phyloP scores from a whole-genome alignment of 2,329 filamentous ascomycete species.

The Fusarium guadeloupense region DNA sequence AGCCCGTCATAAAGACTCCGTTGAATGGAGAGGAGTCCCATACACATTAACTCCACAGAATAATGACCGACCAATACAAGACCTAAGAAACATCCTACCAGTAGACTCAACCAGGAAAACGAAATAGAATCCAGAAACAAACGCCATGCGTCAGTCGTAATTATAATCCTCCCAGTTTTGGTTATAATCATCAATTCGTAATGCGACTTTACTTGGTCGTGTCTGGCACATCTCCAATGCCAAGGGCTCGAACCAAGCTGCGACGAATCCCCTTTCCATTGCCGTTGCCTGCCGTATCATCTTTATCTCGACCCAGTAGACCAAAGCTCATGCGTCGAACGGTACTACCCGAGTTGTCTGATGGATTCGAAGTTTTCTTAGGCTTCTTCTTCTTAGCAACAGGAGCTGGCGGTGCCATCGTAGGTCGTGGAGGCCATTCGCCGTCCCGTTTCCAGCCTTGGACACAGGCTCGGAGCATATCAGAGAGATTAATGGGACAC shows the following conservation, averaged over 20 bases:
- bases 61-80: slow-evolving; percentile 9
- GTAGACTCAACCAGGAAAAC: slow-evolving; percentile 12
- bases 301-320: slow-evolving; percentile 54
- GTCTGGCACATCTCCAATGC: slow-evolving; percentile 48
- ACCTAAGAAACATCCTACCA: slow-evolving; percentile 8
- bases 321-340: slow-evolving; percentile 59
- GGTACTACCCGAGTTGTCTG: slow-evolving; percentile 43
- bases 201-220: slow-evolving; percentile 16
- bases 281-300: slow-evolving; percentile 42
- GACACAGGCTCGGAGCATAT: slow-evolving; percentile 83
- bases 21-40: slow-evolving; percentile 3
- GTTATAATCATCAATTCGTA: slow-evolving; percentile 35
- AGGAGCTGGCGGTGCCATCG: slow-evolving; percentile 50
- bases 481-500: slow-evolving; percentile 86
- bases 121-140: slow-evolving; percentile 18
- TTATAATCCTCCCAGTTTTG: slow-evolving; percentile 20
- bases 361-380: slow-evolving; percentile 37
- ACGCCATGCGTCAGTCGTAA: slow-evolving; percentile 26
- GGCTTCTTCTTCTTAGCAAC: slow-evolving; percentile 53
- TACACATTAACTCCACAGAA: slow-evolving; percentile 23
- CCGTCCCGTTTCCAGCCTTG: slow-evolving; percentile 92
- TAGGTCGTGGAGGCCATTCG: slow-evolving; percentile 80
- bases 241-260: slow-evolving; percentile 58
- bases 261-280: slow-evolving; percentile 54
- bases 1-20: slow-evolving; percentile 7